Evolutionary conservation across 352 stramenopile genomes (phyloP).

Genomic region (Globisporangium rhizosaccharum): DNA sequence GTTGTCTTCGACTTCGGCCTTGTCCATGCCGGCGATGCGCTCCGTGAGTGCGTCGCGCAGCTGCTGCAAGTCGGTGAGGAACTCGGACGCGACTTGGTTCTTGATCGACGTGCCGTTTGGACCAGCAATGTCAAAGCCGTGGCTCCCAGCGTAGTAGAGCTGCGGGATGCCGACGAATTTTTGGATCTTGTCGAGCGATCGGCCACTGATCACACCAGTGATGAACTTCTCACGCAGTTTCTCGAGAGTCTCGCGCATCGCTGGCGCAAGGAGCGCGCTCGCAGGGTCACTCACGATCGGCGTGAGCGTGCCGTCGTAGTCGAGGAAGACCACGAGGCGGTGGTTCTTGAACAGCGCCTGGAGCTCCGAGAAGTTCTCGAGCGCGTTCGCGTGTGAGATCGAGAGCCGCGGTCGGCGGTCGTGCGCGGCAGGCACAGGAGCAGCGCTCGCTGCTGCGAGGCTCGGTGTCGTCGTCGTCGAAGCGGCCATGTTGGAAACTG

Average conservation of each 20-base stretch:
- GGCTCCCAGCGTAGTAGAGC: constrained; percentile 87
- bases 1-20: constrained; percentile 87
- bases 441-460: too few relatives aligned
- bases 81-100: constrained; percentile 79
- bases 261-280: constrained; percentile 56
- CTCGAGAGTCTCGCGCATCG: constrained; percentile 67
- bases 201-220: constrained; percentile 82
- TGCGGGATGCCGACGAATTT: constrained; percentile 85
- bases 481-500: background rate
- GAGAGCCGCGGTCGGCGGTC: constrained; percentile 40
- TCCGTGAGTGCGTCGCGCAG: constrained; percentile 43
- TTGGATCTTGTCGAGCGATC: constrained; percentile 85
- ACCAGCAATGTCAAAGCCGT: constrained; percentile 88
- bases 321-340: constrained; percentile 79
- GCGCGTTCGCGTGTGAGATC: constrained; percentile 65
- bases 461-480: background rate
- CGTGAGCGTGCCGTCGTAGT: constrained; percentile 89
- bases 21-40: constrained; percentile 40
- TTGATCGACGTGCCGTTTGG: constrained; percentile 74
- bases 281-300: constrained; percentile 87
- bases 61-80: constrained; percentile 55
- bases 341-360: constrained; percentile 42
- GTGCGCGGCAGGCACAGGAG: background rate
- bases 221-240: constrained; percentile 77
- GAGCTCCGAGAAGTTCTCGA: constrained; percentile 64